These are phyloP conservation scores for Pleurotus giganteus DNA, from an alignment of 768 basidiomycete species.

Conservation along the genomic window DNA sequence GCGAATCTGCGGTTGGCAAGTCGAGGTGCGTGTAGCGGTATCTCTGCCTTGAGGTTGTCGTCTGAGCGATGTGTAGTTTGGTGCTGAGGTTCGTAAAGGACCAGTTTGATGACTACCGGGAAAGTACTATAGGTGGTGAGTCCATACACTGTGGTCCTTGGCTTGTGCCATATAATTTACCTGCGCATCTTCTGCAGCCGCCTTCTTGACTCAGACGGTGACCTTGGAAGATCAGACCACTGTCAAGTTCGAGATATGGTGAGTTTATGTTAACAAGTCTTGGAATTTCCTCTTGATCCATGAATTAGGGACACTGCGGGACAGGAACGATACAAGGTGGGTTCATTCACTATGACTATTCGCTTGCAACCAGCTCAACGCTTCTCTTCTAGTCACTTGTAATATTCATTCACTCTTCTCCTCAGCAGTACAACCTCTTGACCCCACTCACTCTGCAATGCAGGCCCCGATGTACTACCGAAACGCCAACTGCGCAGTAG, in stretches of 20 bases:
- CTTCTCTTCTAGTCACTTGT: conserved; percentile 31
- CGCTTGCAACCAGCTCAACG: conserved; percentile 5
- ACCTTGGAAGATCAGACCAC: conserved; percentile 84
- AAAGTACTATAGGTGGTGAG: conserved; percentile 89
- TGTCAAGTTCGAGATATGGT: conserved; percentile 99
- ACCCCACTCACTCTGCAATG: conserved; percentile 20
- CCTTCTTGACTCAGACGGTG: conserved; percentile 98
- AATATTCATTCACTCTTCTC: conserved; percentile 22
- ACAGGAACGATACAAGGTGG: conserved; percentile 90
- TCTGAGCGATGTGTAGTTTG: conserved; percentile 52
- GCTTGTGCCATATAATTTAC: conserved; percentile 12
- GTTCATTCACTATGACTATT: conserved; percentile 19
- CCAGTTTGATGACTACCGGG: conserved; percentile 93
- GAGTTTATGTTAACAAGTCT: conserved; percentile 20
- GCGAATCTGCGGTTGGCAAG: conserved; percentile 98
- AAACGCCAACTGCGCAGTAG: conserved; percentile 91
- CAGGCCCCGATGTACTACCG: conserved; percentile 98
- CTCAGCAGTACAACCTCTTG: conserved; percentile 9
- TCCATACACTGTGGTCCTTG: conserved; percentile 12
- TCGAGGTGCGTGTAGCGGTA: conserved; percentile 57
- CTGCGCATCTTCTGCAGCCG: conserved; percentile 61
- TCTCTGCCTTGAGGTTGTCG: conserved; percentile 9
- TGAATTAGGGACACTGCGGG: conserved; percentile 86
- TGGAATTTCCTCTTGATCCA: conserved; percentile 8
- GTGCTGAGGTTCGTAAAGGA: conserved; percentile 96